Evolutionary conservation across 495 filamentous ascomycete species (phyloP), one percentile per base, ranked within the genome.

Genomic region (Penicillium soppii): DNA sequence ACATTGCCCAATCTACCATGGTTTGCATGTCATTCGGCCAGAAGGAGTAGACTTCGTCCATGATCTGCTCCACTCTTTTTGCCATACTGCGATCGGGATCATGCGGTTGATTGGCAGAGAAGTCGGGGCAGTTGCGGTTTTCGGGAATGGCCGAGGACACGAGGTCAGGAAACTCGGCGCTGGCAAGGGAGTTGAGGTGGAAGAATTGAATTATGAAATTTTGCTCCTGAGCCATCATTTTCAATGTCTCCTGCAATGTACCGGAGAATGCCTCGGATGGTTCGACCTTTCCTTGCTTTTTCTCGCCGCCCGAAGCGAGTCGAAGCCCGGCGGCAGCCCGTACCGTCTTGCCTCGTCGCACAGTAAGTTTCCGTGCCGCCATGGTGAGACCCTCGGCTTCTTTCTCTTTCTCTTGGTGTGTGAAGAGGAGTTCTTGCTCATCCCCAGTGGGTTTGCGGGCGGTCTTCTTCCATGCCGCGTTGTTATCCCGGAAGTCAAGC

Each of bases 121-220:
- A 72, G 59, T 94, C 85, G 15, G 82, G 82, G 16, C 85, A 79
- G 15, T 72, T 69, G 44, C 92, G 79, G 30, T 79, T 71, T n/a
- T 85, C 82, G 3, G 91, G 91, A 44, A 74, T 67, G 2, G 81
- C 77, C 5, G 79, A 74, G 17, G 78, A 71, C 16, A 95, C 83
- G 3, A 89, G 78, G 38, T 97, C 92, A 1, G 85, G 75, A 58
- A 96, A 97, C 56, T 97, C 92, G 12, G 78, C 70, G 12, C 78
- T 84, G 46, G 87, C 82, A 10, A 89, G 74, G 13, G 90, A 94
- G 27, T 84, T 87, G 7, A 94, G 79, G 48, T 96, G 91, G 75
- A 97, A 97, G 69, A 96, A 94, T 47, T 94, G 88, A 19, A 95
- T 83, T 22, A 96, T 73, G 59, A 97, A 97, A 61, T 96, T 96